Percentiles rank a stretch among this genome's conserved stretches.
Evolutionary conservation across 179 eudicot species (phyloP).

Genomic region (Silene noctiflora): DNA sequence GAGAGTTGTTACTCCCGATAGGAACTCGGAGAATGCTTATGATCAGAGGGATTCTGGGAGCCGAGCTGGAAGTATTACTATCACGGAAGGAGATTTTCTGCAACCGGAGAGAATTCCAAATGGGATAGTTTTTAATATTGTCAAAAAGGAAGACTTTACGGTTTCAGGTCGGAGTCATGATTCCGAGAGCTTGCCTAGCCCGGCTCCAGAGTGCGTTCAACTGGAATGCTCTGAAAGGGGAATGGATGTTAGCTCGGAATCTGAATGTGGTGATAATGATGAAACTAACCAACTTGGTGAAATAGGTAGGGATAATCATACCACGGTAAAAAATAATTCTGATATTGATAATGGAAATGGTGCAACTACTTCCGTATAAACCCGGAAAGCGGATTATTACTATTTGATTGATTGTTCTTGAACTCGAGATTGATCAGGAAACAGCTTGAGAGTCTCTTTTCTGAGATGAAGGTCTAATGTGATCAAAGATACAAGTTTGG

Average conservation of each 20-base stretch:
- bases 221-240: constrained; percentile 64
- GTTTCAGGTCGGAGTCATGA: constrained; percentile 46
- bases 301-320: neutral
- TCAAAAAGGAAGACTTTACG: constrained; percentile 55
- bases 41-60: constrained; percentile 43
- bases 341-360: neutral
- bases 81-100: constrained; percentile 72
- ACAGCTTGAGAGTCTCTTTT: too few relatives aligned
- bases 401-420: too few relatives aligned
- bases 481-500: too few relatives aligned
- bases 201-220: constrained; percentile 64
- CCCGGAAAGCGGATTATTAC: too few relatives aligned
- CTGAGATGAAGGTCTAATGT: too few relatives aligned
- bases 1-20: constrained; percentile 49
- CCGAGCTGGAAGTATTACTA: constrained; percentile 48
- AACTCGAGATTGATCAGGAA: too few relatives aligned
- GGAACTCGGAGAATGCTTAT: constrained; percentile 37
- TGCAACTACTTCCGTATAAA: neutral
- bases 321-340: constrained; percentile 1
- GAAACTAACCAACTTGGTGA: constrained; percentile 21
- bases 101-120: constrained; percentile 67
- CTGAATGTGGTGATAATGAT: constrained; percentile 34
- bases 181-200: constrained; percentile 43
- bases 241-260: constrained; percentile 61
- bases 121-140: constrained; percentile 73